Conservation (phyloP, 257 asterid genomes). For the Solanum chilense region DNA sequence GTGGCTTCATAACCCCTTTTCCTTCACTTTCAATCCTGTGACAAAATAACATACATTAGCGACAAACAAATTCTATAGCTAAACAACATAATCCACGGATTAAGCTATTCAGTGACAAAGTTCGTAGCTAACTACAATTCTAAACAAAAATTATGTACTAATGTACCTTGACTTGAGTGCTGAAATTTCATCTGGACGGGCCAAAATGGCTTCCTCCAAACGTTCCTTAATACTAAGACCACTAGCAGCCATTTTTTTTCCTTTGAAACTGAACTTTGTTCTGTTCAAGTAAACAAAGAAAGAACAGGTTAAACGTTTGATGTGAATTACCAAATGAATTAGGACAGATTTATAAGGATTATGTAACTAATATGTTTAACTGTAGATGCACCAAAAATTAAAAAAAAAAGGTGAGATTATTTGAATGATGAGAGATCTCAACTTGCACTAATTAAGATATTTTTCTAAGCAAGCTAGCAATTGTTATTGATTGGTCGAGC, state of each 20-base stretch:
- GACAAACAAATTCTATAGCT: neutral
- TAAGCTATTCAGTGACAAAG: neutral
- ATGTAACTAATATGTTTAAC: neutral
- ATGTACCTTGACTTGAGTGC: constrained; percentile 5
- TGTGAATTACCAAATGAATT: neutral
- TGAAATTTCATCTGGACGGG: neutral
- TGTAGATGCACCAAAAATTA: neutral
- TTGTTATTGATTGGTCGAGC: neutral
- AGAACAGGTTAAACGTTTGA: neutral
- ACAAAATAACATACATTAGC: neutral
- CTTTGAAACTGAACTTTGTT: neutral
- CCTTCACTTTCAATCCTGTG: constrained; percentile 10
- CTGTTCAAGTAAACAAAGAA: neutral
- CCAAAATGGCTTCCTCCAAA: neutral
- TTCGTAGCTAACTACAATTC: neutral
- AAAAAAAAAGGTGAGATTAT: neutral
- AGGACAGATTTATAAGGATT: neutral
- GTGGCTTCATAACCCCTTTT: neutral
- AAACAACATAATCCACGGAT: neutral
- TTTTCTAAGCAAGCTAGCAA: neutral
- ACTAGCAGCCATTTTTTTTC: neutral
- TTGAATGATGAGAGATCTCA: neutral
- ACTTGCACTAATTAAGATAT: neutral
- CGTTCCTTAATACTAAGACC: constrained; percentile 5
- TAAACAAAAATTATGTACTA: neutral